Base-by-base conservation (phyloP, 177 flowering plant species). In the Vitis hybrid region DNA sequence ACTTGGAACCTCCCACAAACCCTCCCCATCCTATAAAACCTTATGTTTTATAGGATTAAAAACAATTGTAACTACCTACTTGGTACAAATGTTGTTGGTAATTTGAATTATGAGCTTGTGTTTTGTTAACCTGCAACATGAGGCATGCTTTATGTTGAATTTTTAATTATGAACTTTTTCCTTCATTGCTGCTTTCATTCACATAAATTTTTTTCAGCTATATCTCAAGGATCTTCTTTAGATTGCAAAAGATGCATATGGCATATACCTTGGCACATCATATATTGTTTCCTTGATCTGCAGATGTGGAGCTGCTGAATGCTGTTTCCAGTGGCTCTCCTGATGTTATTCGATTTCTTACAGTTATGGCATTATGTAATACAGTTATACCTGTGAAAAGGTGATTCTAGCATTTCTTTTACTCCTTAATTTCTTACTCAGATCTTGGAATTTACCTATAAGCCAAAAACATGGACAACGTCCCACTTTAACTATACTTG, bases 361-460 rank as follows among this genome's bases (percentile, higher is more conserved):
- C 87, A 49, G 84, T 92, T 60, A 96, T 96, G 99, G 93, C 99
- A 53, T 74, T 89, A 73, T 96, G 99, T 79, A 96, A 96, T 73
- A 96, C 99, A 50, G 99, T 96, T 54, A 71, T 92, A 70, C 99
- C 99, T 62, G 73, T 81, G 11, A 76, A 76, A 79, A 96, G 97
- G 99, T 91, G 74, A 77, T 63, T 68, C 65, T 68, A 31, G 19
- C 72, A 34, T 71, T 58, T 54, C 62, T 50, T 39, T 60, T 51
- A 48, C 45, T 7, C 45, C 45, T 60, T 50, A 50, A 62, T 18
- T 60, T 56, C 50, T 59, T 14, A 18, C 49, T 62, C 13, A 6
- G 11, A 34, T 26, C n/a, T 68, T 57, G 53, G 0, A 8, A 7
- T 70, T 39, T 68, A 29, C 22, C 59, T 59, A n/a, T 54, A 54